phyloP scores from a whole-genome alignment of 1,284 basidiomycete genomes.

The Melampsora americana region DNA sequence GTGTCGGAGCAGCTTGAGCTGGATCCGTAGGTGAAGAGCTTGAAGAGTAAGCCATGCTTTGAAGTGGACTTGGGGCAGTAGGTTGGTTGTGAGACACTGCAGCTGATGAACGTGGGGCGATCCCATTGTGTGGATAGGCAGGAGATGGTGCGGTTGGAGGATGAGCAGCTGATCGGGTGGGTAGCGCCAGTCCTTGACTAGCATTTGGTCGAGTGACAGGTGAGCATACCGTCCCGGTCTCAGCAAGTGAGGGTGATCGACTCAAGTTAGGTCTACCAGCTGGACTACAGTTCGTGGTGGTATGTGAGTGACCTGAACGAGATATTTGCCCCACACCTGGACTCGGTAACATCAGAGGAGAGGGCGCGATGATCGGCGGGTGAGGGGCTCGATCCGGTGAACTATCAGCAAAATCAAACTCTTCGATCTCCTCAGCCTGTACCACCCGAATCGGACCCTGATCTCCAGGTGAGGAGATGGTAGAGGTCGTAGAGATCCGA shows the following conservation, averaged over 20 bases:
- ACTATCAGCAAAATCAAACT: slow-evolving; percentile 43
- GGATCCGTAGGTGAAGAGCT: slow-evolving; percentile 35
- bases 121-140: slow-evolving; percentile 17
- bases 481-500: not conserved
- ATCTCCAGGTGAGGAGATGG: slow-evolving; percentile 33
- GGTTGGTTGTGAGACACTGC: slow-evolving; percentile 25
- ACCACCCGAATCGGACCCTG: slow-evolving; percentile 27
- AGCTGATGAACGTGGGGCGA: slow-evolving; percentile 13
- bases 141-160: slow-evolving; percentile 15
- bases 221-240: slow-evolving; percentile 8
- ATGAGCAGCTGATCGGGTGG: slow-evolving; percentile 13
- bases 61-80: slow-evolving; percentile 38
- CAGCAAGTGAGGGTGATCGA: slow-evolving; percentile 31
- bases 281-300: slow-evolving; percentile 6
- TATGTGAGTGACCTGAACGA: not conserved
- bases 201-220: slow-evolving; percentile 11
- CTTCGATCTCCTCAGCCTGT: slow-evolving; percentile 40
- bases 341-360: slow-evolving; percentile 29
- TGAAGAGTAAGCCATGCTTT: slow-evolving; percentile 35
- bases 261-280: slow-evolving; percentile 17
- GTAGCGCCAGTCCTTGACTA: slow-evolving; percentile 19
- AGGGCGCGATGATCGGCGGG: slow-evolving; percentile 15
- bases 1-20: slow-evolving; percentile 6
- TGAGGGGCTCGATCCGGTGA: slow-evolving; percentile 36
- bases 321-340: slow-evolving; percentile 13